phyloP scores from a whole-genome alignment of 768 basidiomycete species.

The Phlegmacium glaucopus region DNA sequence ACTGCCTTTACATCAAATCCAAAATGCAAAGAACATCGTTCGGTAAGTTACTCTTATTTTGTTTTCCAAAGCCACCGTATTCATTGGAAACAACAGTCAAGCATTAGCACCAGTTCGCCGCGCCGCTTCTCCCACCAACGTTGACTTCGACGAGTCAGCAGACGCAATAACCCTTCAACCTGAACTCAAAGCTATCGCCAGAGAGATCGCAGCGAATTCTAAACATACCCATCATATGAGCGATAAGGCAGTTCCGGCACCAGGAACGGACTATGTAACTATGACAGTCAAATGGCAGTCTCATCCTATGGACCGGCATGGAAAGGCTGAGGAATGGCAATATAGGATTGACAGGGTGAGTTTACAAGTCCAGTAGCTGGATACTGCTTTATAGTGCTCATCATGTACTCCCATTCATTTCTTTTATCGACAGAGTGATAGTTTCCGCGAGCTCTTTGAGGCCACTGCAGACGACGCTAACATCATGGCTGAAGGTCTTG shows the following conservation, averaged over 20 bases:
- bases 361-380: constrained; percentile 1
- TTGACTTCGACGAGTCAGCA: constrained; percentile 39
- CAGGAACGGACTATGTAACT: constrained; percentile 34
- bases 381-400: no score
- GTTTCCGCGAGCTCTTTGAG: constrained; percentile 63
- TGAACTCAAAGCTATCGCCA: constrained; percentile 58
- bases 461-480: constrained; percentile 59
- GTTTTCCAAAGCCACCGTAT: no score
- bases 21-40: constrained; percentile 56
- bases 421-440: constrained; percentile 47
- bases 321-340: constrained; percentile 37
- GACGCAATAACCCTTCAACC: constrained; percentile 55
- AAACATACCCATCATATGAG: constrained; percentile 22
- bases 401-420: no score
- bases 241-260: constrained; percentile 21
- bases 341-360: constrained; percentile 61
- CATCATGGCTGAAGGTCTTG: constrained; percentile 47
- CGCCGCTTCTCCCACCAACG: constrained; percentile 43
- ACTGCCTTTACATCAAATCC: constrained; percentile 49
- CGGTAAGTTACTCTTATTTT: constrained; percentile 38
- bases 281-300: constrained; percentile 62
- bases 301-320: constrained; percentile 52
- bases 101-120: constrained; percentile 40
- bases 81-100: constrained; percentile 32
- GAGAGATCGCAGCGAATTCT: constrained; percentile 26